Evolutionary conservation across 768 basidiomycete genomes (phyloP), one percentile per base, ranked within the genome.

Genomic region (Hirschioporus abietinus): DNA sequence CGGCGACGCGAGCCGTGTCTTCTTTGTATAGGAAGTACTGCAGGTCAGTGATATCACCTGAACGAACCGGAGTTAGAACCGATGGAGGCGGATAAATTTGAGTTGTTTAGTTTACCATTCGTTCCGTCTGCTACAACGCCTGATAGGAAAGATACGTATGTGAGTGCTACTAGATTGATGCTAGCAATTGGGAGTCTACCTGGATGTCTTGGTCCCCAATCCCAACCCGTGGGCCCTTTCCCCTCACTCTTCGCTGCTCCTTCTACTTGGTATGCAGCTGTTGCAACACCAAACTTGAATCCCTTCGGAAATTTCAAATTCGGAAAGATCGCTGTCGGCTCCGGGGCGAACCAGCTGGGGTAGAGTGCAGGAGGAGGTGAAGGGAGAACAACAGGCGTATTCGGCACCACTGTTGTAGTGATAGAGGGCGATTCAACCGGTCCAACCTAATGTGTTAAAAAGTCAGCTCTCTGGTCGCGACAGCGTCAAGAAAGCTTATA

Each of bases 1-100:
- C 81, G 63, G 82, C 81, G 6, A 82, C 76, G n/a, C 85, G 74
- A 0, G 82, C 77, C 4, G 80, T 77, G 68, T 84, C 84, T 72
- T 82, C 80, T 68, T 85, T 85, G 73, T 84, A 85, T 57, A 84
- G 74, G 66, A 76, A 84, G 68, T 85, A 84, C 57, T 84, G 81
- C 20, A 84, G 71, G 70, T 82, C 83, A 7, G 82, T 77, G 35
- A 84, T 72, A 69, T 83, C 83, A 65, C 77, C 82, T 83, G 58
- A 35, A 30, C 42, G 12, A 52, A 52, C 3, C 15, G 42, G 4
- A 30, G 25, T 30, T n/a, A 58, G 18, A 60, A 30, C 30, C 8
- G 2, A 30, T n/a, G 30, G 27, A 6, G 1, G 23, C 12, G 63
- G 27, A 25, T 36, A 23, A 20, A 0, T 17, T 63, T 36, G 63